Base-by-base conservation (phyloP, 78 protist genomes). In the Polysphondylium violaceum region DNA sequence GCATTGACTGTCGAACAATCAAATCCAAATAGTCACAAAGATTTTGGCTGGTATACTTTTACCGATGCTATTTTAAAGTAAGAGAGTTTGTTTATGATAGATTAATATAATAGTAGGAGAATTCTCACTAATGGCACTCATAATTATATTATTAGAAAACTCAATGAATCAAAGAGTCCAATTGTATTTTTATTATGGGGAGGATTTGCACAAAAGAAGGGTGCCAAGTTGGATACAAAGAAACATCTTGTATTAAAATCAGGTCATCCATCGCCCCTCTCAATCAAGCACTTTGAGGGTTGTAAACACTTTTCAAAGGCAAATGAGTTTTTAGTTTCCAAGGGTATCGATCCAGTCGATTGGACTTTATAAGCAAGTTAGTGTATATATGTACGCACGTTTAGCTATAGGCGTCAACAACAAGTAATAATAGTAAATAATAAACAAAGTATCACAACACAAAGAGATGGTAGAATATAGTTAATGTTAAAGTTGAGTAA, bases 11-110 rank as follows among this genome's bases (percentile, higher is more conserved):
- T 96, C 3, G 59, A 53, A 2, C 44, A 19, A 12, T 29, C 47
- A 19, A 31, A 92, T 36, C 74, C 98, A 31, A 96, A 93, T 51
- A 72, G 92, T 17, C 98, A 96, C 85, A 17, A 27, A 1, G 19
- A 58, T 29, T n/a, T 11, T 17, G 98, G 97, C 11, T 96, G 98
- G 98, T 43, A 43, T 38, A 2, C 2, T 2, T 96, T 96, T 79
- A 96, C 98, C 12, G 98, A 96, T 69, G 81, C 51, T 17, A 88
- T 94, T 12, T 33, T 93, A 40, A 29, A 50, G 4, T 55, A 55
- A 47, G 11, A 12, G 7, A 47, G 11, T 47, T 12, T 47, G 53
- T 11, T 7, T 11, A 11, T 47, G 11, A 12, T 12, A 7, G 11
- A 12, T 12, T 12, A 12, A 47, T 47, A 47, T 11, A 47, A 7